phyloP scores from a whole-genome alignment of 202 grass and related monocot species.

The Eragrostis tef region DNA sequence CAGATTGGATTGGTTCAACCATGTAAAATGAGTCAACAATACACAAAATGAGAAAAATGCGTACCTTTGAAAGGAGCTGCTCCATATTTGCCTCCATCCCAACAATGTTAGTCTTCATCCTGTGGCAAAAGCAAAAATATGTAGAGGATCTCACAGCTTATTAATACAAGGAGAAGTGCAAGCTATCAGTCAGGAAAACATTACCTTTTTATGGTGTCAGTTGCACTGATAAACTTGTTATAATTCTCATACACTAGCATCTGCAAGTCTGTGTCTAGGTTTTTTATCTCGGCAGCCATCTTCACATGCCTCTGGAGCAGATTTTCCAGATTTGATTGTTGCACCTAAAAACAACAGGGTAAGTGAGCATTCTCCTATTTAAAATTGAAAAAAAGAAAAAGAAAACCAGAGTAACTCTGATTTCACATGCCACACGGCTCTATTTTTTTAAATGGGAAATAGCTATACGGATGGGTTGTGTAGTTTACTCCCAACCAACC shows the following conservation, averaged over 20 bases:
- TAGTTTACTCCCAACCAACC: neutral
- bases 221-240: constrained; percentile 98
- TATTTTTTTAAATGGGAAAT: no score
- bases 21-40: constrained; percentile 3
- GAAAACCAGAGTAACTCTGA: constrained; percentile 32
- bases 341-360: constrained; percentile 60
- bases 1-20: constrained; percentile 24
- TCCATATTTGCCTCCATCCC: constrained; percentile 96
- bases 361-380: constrained; percentile 32
- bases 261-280: constrained; percentile 98
- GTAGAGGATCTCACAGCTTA: constrained; percentile 38
- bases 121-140: constrained; percentile 44
- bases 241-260: constrained; percentile 99
- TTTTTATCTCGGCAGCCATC: constrained; percentile 98
- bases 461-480: neutral
- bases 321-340: constrained; percentile 91
- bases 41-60: constrained; percentile 36
- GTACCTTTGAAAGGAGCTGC: constrained; percentile 86
- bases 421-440: constrained; percentile 8
- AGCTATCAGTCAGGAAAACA: constrained; percentile 24
- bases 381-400: constrained; percentile 20
- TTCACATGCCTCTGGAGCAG: constrained; percentile 94
- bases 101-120: constrained; percentile 98
- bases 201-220: constrained; percentile 96
- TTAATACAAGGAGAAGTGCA: constrained; percentile 31